These are phyloP conservation scores for Lodderomyces beijingensis DNA, from an alignment of 1,139 yeast species.

Conservation along the genomic window DNA sequence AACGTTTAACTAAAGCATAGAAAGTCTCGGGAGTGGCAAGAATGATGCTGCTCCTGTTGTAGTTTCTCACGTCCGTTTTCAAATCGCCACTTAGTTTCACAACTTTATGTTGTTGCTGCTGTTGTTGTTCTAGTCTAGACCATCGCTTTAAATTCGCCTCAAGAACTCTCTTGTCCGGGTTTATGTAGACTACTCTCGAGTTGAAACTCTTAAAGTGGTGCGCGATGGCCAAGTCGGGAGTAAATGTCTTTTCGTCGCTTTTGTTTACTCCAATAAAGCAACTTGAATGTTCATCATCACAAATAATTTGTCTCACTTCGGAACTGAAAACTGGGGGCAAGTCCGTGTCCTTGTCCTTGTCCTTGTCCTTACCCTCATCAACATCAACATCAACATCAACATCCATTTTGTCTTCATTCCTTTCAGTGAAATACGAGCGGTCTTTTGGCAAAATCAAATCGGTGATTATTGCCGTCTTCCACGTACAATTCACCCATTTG, in stretches of 20 bases:
- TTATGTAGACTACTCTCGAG: slow-evolving; percentile 65
- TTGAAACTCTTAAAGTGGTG: slow-evolving; percentile 63
- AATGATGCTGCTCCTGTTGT: slow-evolving; percentile 62
- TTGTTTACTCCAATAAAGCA: slow-evolving; percentile 67
- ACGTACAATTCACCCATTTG: slow-evolving; percentile 77
- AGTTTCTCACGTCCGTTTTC: slow-evolving; percentile 46
- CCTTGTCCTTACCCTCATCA: too few relatives aligned
- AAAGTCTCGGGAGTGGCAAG: slow-evolving; percentile 78
- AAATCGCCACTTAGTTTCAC: slow-evolving; percentile 62
- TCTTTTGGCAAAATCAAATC: slow-evolving; percentile 55
- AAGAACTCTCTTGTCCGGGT: slow-evolving; percentile 45
- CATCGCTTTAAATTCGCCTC: slow-evolving; percentile 34
- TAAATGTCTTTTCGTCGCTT: slow-evolving; percentile 76
- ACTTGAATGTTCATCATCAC: slow-evolving; percentile 32
- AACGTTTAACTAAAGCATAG: slow-evolving; percentile 67
- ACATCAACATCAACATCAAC: slow-evolving; percentile 8
- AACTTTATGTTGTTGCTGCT: too few relatives aligned
- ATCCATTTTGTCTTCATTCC: background rate
- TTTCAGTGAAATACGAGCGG: slow-evolving; percentile 1
- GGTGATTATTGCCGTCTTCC: slow-evolving; percentile 58
- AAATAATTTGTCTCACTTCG: slow-evolving; percentile 47
- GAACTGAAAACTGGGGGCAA: slow-evolving; percentile 71
- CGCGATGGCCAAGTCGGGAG: slow-evolving; percentile 62
- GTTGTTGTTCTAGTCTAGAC: slow-evolving; percentile 47
- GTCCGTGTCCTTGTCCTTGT: background rate